Conservation (phyloP, 2,329 filamentous ascomycete genomes). For the Diaporthe caulivora region DNA sequence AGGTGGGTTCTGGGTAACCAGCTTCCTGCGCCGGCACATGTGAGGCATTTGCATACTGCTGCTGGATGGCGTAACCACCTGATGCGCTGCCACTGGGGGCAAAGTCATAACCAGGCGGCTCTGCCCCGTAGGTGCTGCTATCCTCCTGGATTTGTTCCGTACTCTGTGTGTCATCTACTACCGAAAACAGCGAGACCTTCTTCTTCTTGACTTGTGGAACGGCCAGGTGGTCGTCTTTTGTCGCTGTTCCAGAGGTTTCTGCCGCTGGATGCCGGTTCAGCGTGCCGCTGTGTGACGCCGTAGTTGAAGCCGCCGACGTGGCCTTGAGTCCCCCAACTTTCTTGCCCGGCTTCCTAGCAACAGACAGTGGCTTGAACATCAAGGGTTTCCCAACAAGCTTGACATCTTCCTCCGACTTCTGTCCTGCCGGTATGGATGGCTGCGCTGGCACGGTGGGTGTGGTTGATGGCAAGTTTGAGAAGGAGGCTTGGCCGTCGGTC, state of each 20-base stretch:
- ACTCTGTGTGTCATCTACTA: constrained; percentile 58
- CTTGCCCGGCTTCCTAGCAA: constrained; percentile 79
- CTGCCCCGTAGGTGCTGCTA: constrained; percentile 52
- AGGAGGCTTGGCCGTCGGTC: constrained; percentile 37
- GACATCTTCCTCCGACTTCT: constrained; percentile 72
- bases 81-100: constrained; percentile 46
- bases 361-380: constrained; percentile 91
- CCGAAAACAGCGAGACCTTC: constrained; percentile 78
- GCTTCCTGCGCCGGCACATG: constrained; percentile 34
- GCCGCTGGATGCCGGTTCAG: constrained; percentile 10
- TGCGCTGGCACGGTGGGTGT: constrained; percentile 48
- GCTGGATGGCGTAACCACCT: constrained; percentile 44
- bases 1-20: constrained; percentile 50
- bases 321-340: constrained; percentile 58
- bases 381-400: constrained; percentile 82
- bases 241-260: constrained; percentile 4
- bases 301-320: constrained; percentile 36
- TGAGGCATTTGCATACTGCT: constrained; percentile 18
- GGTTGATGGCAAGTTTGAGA: constrained; percentile 55
- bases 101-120: constrained; percentile 45
- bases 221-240: constrained; percentile 39
- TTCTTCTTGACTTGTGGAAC: constrained; percentile 57
- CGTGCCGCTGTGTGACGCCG: constrained; percentile 35
- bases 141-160: constrained; percentile 43
- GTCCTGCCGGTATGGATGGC: constrained; percentile 66